Evolutionary conservation across 257 asterid species (phyloP).

Genomic region (Rubia yunnanensis): DNA sequence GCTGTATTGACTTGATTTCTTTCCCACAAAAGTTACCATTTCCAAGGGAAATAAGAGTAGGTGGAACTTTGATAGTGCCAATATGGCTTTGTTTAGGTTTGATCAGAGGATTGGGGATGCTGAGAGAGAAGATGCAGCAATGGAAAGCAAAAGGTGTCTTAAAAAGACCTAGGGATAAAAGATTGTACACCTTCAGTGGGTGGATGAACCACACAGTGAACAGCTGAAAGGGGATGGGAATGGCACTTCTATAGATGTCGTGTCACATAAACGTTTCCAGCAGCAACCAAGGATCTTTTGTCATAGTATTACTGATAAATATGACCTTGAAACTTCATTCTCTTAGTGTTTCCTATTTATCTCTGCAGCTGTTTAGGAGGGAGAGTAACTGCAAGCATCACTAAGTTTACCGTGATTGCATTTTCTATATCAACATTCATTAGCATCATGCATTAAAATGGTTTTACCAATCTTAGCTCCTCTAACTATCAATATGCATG

Average conservation of each 20-base stretch:
- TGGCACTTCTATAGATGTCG: not conserved
- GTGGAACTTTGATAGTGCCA: not conserved
- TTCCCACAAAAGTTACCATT: too few species aligned
- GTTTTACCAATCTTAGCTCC: not conserved
- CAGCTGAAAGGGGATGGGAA: too few species aligned
- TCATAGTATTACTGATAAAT: not conserved
- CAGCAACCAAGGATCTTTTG: not conserved
- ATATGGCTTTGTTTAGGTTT: not conserved
- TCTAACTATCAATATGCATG: not conserved
- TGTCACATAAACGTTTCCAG: not conserved
- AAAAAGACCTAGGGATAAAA: too few species aligned
- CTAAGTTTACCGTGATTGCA: not conserved
- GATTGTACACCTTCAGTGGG: too few species aligned
- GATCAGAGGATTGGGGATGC: too few species aligned
- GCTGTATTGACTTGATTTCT: too few species aligned
- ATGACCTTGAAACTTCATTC: not conserved
- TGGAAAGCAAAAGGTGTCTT: too few species aligned
- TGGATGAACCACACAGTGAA: too few species aligned
- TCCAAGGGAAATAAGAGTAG: not conserved
- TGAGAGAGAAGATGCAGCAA: too few species aligned
- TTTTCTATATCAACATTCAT: not conserved
- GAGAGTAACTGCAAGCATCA: not conserved
- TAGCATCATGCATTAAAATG: not conserved
- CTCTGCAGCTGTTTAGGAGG: not conserved
- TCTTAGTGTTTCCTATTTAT: not conserved